phyloP scores from a whole-genome alignment of 2,329 filamentous ascomycete species.

The Tolypocladium inflatum region DNA sequence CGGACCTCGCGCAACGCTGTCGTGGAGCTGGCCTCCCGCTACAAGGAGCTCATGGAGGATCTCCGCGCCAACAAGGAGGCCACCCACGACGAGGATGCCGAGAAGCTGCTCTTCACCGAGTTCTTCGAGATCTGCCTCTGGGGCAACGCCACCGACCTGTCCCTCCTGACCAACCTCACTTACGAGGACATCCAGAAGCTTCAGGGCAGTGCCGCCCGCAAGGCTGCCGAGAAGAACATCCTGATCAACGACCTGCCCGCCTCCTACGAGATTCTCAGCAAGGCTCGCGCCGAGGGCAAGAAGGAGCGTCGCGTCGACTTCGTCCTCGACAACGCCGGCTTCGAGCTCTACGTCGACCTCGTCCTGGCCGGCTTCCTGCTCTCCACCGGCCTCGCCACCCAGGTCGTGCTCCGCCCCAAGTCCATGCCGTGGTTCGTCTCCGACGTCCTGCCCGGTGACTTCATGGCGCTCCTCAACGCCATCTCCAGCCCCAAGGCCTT shows the following conservation, averaged over 20 bases:
- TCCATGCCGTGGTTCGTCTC: slow-evolving; percentile 97
- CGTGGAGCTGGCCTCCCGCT: slow-evolving; percentile 70
- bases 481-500: slow-evolving; percentile 70
- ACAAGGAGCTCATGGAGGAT: slow-evolving; percentile 62
- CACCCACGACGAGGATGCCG: slow-evolving; percentile 53
- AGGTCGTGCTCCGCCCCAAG: slow-evolving; percentile 85
- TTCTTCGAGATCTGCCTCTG: slow-evolving; percentile 96
- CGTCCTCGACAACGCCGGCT: slow-evolving; percentile 93
- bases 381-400: slow-evolving; percentile 73
- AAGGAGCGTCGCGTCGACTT: slow-evolving; percentile 78
- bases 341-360: slow-evolving; percentile 93
- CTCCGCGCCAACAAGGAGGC: slow-evolving; percentile 45
- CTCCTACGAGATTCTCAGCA: slow-evolving; percentile 60
- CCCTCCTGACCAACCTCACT: slow-evolving; percentile 77
- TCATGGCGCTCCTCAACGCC: slow-evolving; percentile 69
- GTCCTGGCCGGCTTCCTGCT: slow-evolving; percentile 86
- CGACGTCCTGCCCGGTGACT: slow-evolving; percentile 82
- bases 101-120: slow-evolving; percentile 74
- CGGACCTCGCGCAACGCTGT: slow-evolving; percentile 83
- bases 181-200: slow-evolving; percentile 97
- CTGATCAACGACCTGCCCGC: slow-evolving; percentile 72
- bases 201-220: slow-evolving; percentile 79
- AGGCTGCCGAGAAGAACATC: slow-evolving; percentile 84
- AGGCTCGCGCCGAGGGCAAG: slow-evolving; percentile 53
- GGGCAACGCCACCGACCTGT: slow-evolving; percentile 94